Evolutionary conservation across 169 alveolate genomes (phyloP).

Genomic region (Plasmodium gonderi): DNA sequence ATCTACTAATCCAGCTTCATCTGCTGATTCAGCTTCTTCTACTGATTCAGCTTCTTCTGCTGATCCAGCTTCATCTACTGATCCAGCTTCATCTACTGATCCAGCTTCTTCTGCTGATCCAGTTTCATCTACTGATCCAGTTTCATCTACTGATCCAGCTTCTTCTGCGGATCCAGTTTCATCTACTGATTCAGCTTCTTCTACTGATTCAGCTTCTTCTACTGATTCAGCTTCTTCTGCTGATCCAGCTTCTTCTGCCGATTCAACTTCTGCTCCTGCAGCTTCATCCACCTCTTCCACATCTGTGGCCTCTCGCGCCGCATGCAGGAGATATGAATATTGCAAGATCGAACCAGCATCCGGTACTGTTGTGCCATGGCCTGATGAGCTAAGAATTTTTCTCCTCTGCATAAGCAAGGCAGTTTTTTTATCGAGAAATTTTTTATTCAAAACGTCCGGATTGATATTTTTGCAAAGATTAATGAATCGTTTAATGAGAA

Average conservation of each 20-base stretch:
- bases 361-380: not conserved
- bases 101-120: too few relatives aligned
- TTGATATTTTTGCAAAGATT: constrained; percentile 19
- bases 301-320: not conserved
- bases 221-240: not conserved
- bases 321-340: constrained; percentile 15
- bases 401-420: constrained; percentile 25
- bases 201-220: not conserved
- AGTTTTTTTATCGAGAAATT: constrained; percentile 40
- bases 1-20: not conserved
- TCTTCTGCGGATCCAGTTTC: not conserved
- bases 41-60: too few relatives aligned
- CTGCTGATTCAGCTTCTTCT: too few relatives aligned
- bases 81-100: not conserved
- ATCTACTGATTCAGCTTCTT: not conserved
- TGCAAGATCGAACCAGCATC: constrained; percentile 13
- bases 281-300: not conserved
- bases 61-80: not conserved
- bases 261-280: not conserved
- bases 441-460: constrained; percentile 13
- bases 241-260: not conserved
- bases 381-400: not conserved
- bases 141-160: not conserved
- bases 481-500: constrained; percentile 23
- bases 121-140: not conserved